Evolutionary conservation across 140 eudicot species (phyloP).

Genomic region (Flaveria floridana): DNA sequence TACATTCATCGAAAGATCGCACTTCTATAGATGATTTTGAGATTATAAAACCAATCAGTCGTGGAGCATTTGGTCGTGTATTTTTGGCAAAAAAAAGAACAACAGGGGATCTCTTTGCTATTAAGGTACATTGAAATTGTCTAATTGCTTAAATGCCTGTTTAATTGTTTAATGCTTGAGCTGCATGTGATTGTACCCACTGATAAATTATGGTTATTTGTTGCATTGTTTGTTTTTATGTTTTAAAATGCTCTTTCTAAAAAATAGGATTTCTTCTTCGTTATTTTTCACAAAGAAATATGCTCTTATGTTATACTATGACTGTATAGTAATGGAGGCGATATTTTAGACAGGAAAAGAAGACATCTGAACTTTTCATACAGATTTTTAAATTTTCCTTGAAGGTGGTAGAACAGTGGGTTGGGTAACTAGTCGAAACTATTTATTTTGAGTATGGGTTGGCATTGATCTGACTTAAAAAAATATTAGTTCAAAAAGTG

Average conservation of each 20-base stretch:
- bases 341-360: neutral
- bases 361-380: neutral
- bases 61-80: conserved; percentile 98
- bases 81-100: conserved; percentile 95
- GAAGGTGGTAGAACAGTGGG: neutral
- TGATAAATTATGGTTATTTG: conserved; percentile 7
- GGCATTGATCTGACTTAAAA: neutral
- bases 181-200: conserved; percentile 3
- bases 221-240: conserved; percentile 10
- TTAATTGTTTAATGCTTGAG: conserved; percentile 4
- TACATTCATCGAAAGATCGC: conserved; percentile 83
- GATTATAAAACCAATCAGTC: conserved; percentile 96
- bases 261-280: neutral
- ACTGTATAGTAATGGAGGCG: neutral
- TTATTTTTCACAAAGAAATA: neutral
- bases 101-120: conserved; percentile 97
- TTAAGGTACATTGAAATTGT: conserved; percentile 55
- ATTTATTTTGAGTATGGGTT: neutral
- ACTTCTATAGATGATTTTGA: conserved; percentile 98
- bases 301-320: neutral
- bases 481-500: neutral
- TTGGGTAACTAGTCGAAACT: neutral
- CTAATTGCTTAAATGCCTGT: conserved; percentile 14
- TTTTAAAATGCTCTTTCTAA: conserved; percentile 1
- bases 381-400: neutral